Evolutionary conservation across 176 grass and related monocot species (phyloP), one percentile per base, ranked within the genome.

Genomic region (Cenchrus americanus): DNA sequence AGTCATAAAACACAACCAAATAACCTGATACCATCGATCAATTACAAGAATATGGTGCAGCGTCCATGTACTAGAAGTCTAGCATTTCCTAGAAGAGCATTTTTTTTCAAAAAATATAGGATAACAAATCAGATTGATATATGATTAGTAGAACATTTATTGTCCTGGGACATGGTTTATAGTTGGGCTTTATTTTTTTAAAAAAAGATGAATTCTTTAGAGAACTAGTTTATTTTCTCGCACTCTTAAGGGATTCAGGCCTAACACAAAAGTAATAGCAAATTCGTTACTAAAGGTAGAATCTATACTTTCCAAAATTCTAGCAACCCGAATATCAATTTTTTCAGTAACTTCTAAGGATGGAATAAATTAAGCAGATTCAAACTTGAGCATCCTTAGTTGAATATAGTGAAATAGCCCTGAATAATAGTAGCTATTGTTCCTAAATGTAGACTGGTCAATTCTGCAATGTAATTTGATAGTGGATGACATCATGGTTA

Each of bases 291-390:
- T 40, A 48, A 14, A 62, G 17, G 77, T 48, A 30, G 6, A 62
- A 74, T 48, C 73, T 19, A 48, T 32, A 15, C 6, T 37, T 79
- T 59, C 49, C 61, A 59, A 87, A 59, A 58, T 66, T 27, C 37
- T 64, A 73, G 59, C 26, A 73, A 65, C 44, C 27, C 49, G 52
- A 71, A 71, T 26, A 78, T 8, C 8, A 34, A 68, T n/a, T 76
- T 37, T 74, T 21, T 41, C 12, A 73, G 3, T 41, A 40, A 47
- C 3, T 34, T 40, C 47, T 40, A 42, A 71, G 60, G 48, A 3
- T 57, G 50, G 14, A 79, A 54, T 79, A 79, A 53, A 66, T 30
- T 66, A 12, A 78, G 52, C 18, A 73, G 54, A 66, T 37, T 22
- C 21, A 27, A 12, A 42, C 77, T 72, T 83, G 22, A 50, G 52